A percentile compares a stretch with the other conserved stretches of the same genome.
These are phyloP conservation scores for Poa annua DNA, from an alignment of 176 grass and related monocot genomes.

Conservation along the genomic window DNA sequence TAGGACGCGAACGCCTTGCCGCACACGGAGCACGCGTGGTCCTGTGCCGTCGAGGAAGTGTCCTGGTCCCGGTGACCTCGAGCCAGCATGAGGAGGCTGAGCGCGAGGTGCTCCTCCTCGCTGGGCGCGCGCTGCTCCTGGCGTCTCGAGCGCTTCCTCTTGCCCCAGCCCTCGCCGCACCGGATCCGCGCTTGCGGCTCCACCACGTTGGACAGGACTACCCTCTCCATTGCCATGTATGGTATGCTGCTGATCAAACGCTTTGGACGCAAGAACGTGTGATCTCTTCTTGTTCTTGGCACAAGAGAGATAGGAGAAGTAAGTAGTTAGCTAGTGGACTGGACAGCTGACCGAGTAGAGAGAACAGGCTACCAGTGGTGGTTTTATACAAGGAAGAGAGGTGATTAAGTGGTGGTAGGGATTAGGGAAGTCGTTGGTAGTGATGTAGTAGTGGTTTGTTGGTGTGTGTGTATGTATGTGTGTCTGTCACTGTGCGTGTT, in stretches of 20 bases:
- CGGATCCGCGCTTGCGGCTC: conserved; percentile 14
- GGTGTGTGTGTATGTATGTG: not conserved
- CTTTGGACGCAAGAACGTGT: not conserved
- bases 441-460: not conserved
- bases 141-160: conserved; percentile 63
- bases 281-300: not conserved
- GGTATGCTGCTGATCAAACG: not conserved
- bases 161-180: conserved; percentile 42
- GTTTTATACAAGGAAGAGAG: conserved; percentile 38
- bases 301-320: not conserved
- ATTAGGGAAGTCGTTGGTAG: conserved; percentile 36
- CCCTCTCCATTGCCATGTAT: conserved; percentile 44
- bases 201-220: not conserved
- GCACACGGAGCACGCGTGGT: conserved; percentile 67
- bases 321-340: not conserved
- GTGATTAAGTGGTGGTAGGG: conserved; percentile 13
- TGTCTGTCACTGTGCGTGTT: not conserved
- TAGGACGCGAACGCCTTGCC: conserved; percentile 69
- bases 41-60: not conserved
- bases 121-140: conserved; percentile 30
- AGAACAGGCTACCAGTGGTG: conserved; percentile 24
- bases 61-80: conserved; percentile 38
- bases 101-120: conserved; percentile 80
- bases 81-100: conserved; percentile 82
- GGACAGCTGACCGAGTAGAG: conserved; percentile 6